These are phyloP conservation scores for Diddensiella santjacobensis DNA, from an alignment of 805 yeast species.

Conservation along the genomic window DNA sequence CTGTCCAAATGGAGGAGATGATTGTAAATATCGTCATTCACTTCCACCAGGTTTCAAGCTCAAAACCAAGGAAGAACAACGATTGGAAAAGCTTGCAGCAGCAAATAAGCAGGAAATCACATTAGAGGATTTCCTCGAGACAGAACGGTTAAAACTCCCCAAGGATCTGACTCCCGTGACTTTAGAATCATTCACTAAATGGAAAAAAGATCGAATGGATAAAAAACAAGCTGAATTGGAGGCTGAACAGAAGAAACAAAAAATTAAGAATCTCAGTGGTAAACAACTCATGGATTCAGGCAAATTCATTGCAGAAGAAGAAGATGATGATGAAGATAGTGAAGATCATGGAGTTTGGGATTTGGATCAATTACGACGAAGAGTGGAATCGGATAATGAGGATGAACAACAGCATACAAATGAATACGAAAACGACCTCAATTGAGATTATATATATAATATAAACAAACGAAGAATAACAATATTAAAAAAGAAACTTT, in stretches of 20 bases:
- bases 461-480: not conserved
- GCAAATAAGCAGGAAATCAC: constrained; percentile 87
- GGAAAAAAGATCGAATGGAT: constrained; percentile 69
- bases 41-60: constrained; percentile 95
- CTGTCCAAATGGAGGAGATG: constrained; percentile 91
- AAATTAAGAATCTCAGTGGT: constrained; percentile 30
- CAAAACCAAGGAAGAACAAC: constrained; percentile 94
- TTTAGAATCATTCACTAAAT: constrained; percentile 66
- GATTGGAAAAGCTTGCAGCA: constrained; percentile 78
- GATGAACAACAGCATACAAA: constrained; percentile 4
- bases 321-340: constrained; percentile 30
- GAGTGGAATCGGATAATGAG: constrained; percentile 26
- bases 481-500: no score
- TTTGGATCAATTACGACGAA: constrained; percentile 33
- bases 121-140: constrained; percentile 90
- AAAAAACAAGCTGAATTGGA: constrained; percentile 34
- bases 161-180: constrained; percentile 78
- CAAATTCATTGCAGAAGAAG: constrained; percentile 33
- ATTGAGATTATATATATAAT: not conserved
- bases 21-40: constrained; percentile 92
- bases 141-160: constrained; percentile 84
- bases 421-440: not conserved
- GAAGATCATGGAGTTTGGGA: constrained; percentile 33
- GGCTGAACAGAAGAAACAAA: constrained; percentile 42
- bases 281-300: constrained; percentile 39